Evolutionary conservation across 768 basidiomycete genomes (phyloP).

Genomic region (Kwoniella europaea): DNA sequence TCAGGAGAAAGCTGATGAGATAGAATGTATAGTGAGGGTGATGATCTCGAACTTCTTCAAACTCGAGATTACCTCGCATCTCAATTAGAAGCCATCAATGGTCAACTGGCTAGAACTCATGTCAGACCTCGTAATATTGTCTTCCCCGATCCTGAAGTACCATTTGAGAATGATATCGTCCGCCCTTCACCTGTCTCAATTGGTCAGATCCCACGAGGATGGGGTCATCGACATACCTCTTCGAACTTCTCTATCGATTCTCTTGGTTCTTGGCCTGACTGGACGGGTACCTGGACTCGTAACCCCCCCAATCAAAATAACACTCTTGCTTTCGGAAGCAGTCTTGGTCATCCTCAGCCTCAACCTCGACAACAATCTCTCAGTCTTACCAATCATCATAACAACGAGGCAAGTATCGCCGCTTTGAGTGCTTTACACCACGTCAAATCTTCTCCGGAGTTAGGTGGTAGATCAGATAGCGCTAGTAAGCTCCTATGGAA

Average conservation of each 20-base stretch:
- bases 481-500: neutral
- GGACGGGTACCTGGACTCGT: slow-evolving; percentile 1
- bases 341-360: neutral
- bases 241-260: slow-evolving; percentile 4
- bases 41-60: slow-evolving; percentile 11
- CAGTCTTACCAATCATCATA: neutral
- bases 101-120: slow-evolving; percentile 7
- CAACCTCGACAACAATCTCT: neutral
- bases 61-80: slow-evolving; percentile 16
- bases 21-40: neutral
- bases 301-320: neutral
- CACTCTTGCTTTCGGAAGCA: neutral
- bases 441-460: slow-evolving; percentile 19
- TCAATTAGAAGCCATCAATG: slow-evolving; percentile 15
- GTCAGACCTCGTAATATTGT: slow-evolving; percentile 1
- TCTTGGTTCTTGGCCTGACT: slow-evolving; percentile 5
- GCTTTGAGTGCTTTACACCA: neutral
- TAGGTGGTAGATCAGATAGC: neutral
- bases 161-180: neutral
- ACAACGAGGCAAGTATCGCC: neutral
- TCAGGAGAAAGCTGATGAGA: neutral
- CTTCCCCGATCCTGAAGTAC: neutral
- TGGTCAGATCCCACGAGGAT: slow-evolving; percentile 5
- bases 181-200: neutral
- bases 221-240: slow-evolving; percentile 14